A percentile compares a stretch with the other conserved stretches of the same genome.
Evolutionary conservation across 768 basidiomycete species (phyloP).

Genomic region (Mycena chlorophos): DNA sequence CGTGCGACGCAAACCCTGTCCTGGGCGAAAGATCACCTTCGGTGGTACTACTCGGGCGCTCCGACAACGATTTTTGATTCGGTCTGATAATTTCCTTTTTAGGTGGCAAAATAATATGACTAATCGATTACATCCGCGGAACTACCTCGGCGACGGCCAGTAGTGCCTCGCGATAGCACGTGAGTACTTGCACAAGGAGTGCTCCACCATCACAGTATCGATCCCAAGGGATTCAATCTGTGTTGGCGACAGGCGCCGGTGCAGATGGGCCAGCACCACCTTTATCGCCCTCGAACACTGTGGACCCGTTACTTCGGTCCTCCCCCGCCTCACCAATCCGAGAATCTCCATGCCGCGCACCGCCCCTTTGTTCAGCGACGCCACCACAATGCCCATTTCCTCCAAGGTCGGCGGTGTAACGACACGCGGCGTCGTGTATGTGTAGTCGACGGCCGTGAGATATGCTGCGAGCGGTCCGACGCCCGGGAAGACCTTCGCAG

Average conservation of each 20-base stretch:
- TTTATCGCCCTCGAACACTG: too few relatives aligned
- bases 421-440: not conserved
- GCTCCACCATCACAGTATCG: not conserved
- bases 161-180: not conserved
- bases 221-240: not conserved
- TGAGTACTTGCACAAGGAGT: not conserved
- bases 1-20: not conserved
- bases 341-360: conserved; percentile 1
- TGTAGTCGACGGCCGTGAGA: conserved; percentile 6
- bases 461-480: conserved; percentile 1
- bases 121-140: not conserved
- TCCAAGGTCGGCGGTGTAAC: not conserved
- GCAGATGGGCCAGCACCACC: too few relatives aligned
- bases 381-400: not conserved
- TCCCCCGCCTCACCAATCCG: not conserved
- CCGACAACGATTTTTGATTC: not conserved
- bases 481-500: not conserved
- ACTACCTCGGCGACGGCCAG: not conserved
- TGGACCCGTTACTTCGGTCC: too few relatives aligned
- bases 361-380: conserved; percentile 6
- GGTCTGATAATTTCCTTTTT: not conserved
- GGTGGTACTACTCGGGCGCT: not conserved
- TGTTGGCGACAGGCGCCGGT: too few relatives aligned
- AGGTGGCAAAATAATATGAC: not conserved
- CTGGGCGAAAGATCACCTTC: not conserved